Base-by-base conservation (phyloP, 1,284 basidiomycete genomes). In the Cryptococcus sp. region DNA sequence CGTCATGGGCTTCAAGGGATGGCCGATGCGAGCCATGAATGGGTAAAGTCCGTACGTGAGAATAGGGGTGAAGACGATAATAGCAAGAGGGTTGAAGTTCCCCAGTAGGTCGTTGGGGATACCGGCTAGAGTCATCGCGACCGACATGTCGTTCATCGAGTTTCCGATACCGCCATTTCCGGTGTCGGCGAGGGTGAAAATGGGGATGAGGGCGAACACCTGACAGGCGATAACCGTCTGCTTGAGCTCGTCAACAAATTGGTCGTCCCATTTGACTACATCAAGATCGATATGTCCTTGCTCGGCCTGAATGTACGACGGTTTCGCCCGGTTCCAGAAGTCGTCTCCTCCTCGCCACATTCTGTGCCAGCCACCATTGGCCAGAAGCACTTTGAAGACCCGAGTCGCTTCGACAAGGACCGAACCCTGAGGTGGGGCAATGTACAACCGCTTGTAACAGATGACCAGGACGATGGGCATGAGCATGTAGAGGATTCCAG, bases 71-170 rank as follows among this genome's bases (percentile, higher is more conserved):
- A 74, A 67, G 52, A 82, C 66, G 61, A 82, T 73, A 54, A 81
- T 78, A 46, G 73, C 70, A 40, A 82, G 74, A 17, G 79, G 64
- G 72, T 82, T 81, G 63, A 81, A 78, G 71, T 81, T 81, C 67
- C 67, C 70, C 52, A 81, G 70, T 47, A 83, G 62, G 64, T 82
- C 81, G 73, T 81, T 82, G 53, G 81, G 81, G 0, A 79, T 70
- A 52, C 78, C 78, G 65, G 80, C 69, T 27, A 79, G 69, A 23
- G 61, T 59, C 81, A 82, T 81, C 25, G 67, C 70, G 46, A 71
- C 75, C 13, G 73, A 74, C 76, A 80, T 79, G 49, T 72, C 72
- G 64, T 80, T 78, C 56, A 78, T 68, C 53, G 31, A 35, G 20
- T 57, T 55, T 48, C 71, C 77, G 57, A 82, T 74, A 68, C 80